These are phyloP conservation scores for Thinopyrum elongatum DNA, from an alignment of 176 grass and related monocot species.

Conservation along the genomic window DNA sequence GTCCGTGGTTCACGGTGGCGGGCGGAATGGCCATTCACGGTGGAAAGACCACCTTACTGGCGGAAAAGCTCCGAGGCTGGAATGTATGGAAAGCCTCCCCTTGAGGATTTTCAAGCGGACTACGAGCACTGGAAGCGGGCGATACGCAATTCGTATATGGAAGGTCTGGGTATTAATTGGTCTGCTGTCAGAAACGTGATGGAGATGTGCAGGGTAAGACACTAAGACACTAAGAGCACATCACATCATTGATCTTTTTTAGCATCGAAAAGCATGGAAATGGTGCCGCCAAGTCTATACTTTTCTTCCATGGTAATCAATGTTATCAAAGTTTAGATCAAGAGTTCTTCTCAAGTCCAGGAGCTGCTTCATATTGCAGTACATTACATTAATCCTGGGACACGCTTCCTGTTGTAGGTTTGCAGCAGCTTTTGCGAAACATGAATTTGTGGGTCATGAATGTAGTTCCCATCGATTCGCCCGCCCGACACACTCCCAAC, in stretches of 20 bases:
- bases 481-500: constrained; percentile 77
- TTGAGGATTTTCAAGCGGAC: constrained; percentile 68
- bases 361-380: background rate
- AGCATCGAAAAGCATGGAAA: background rate
- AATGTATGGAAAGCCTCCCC: constrained; percentile 69
- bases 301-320: background rate
- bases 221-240: too few species aligned
- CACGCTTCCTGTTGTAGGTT: constrained; percentile 50
- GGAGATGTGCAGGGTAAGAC: constrained; percentile 85
- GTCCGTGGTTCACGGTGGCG: constrained; percentile 61
- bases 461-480: constrained; percentile 63
- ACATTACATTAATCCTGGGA: background rate
- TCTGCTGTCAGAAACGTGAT: too few species aligned
- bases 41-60: constrained; percentile 71
- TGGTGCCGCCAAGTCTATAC: background rate
- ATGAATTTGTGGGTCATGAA: constrained; percentile 91
- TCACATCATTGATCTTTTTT: background rate
- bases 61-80: constrained; percentile 54
- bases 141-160: too few species aligned
- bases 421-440: constrained; percentile 64
- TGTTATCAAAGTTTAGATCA: background rate
- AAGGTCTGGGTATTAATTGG: too few species aligned
- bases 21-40: constrained; percentile 62
- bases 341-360: background rate
- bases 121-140: constrained; percentile 60